phyloP scores from a whole-genome alignment of 1,284 basidiomycete species.

The Ganoderma lingzhi region DNA sequence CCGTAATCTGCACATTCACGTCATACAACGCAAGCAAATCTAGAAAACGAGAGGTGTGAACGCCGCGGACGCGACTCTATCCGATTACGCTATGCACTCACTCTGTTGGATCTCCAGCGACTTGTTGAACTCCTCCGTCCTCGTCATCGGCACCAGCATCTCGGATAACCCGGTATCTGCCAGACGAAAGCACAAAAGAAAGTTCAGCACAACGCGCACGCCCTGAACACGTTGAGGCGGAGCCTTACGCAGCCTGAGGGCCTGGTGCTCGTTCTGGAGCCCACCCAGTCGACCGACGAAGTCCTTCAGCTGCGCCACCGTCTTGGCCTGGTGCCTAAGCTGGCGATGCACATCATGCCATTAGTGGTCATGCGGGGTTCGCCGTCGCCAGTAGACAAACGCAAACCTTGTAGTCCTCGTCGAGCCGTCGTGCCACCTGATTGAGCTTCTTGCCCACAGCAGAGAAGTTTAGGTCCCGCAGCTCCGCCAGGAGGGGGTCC shows the following conservation, averaged over 20 bases:
- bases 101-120: slow-evolving; percentile 97
- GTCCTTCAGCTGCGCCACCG: slow-evolving; percentile 90
- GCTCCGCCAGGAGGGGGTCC: slow-evolving; percentile 86
- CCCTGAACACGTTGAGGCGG: slow-evolving; percentile 13
- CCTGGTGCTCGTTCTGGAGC: slow-evolving; percentile 91
- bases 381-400: not conserved
- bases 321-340: slow-evolving; percentile 85
- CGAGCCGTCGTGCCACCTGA: slow-evolving; percentile 83
- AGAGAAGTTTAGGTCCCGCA: slow-evolving; percentile 95
- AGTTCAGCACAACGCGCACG: slow-evolving; percentile 7
- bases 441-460: slow-evolving; percentile 89
- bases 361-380: slow-evolving; percentile 27
- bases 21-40: slow-evolving; percentile 94
- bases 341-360: slow-evolving; percentile 39
- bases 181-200: slow-evolving; percentile 6
- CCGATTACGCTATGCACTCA: slow-evolving; percentile 44
- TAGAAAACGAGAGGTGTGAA: slow-evolving; percentile 41
- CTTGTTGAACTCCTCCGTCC: slow-evolving; percentile 91
- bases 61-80: not conserved
- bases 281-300: slow-evolving; percentile 96
- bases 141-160: slow-evolving; percentile 84
- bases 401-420: slow-evolving; percentile 89
- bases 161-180: slow-evolving; percentile 96
- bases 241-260: slow-evolving; percentile 83
- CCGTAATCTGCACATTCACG: slow-evolving; percentile 74